Conservation (phyloP, 176 grass and related monocot species). For the Oryza coarctata region DNA sequence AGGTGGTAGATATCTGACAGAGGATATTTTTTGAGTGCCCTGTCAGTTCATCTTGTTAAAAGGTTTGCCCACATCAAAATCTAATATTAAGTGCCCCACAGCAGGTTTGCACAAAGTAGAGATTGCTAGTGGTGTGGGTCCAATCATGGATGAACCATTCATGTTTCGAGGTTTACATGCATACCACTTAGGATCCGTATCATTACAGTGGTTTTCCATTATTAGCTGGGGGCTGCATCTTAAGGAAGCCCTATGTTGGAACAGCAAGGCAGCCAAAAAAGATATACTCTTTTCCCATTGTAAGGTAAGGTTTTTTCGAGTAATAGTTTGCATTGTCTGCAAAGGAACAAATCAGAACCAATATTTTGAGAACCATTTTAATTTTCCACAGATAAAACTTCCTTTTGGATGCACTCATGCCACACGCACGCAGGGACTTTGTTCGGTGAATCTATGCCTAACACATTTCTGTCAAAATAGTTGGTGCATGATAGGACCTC, state of each 20-base stretch:
- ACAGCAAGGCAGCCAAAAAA: slow-evolving; percentile 5
- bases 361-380: slow-evolving; percentile 10
- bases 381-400: slow-evolving; percentile 31
- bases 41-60: slow-evolving; percentile 39
- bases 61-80: slow-evolving; percentile 40
- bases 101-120: slow-evolving; percentile 33
- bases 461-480: slow-evolving; percentile 32
- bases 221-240: slow-evolving; percentile 4
- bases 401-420: slow-evolving; percentile 23
- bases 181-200: slow-evolving; percentile 32
- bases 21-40: slow-evolving; percentile 32
- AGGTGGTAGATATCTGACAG: slow-evolving; percentile 24
- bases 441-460: slow-evolving; percentile 28
- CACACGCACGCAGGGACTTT: background rate
- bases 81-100: slow-evolving; percentile 33
- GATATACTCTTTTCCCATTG: background rate
- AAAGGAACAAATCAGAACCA: background rate
- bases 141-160: slow-evolving; percentile 36
- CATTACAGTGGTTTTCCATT: slow-evolving; percentile 32
- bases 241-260: slow-evolving; percentile 23
- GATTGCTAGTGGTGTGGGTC: slow-evolving; percentile 32
- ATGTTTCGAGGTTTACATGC: slow-evolving; percentile 34
- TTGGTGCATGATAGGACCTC: slow-evolving; percentile 17
- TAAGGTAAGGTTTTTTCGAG: slow-evolving; percentile 7
- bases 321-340: slow-evolving; percentile 14